Evolutionary conservation across 768 basidiomycete genomes (phyloP).

Genomic region (Boletus patriciae): DNA sequence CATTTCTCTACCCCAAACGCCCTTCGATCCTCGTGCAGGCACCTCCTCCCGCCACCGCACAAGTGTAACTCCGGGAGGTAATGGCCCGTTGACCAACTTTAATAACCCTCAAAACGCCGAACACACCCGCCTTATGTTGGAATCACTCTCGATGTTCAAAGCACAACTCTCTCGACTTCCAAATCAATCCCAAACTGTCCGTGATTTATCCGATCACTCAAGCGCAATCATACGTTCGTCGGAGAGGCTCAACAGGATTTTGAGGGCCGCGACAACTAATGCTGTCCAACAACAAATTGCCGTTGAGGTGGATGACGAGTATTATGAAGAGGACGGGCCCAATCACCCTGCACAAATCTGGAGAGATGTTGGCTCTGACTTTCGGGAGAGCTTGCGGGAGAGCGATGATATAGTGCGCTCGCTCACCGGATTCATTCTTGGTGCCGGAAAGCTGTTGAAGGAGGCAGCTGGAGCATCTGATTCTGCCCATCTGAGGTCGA

Average conservation of each 20-base stretch:
- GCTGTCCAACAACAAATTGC: constrained; percentile 76
- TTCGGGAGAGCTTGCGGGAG: constrained; percentile 65
- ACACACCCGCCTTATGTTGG: constrained; percentile 69
- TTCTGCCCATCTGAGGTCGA: constrained; percentile 45
- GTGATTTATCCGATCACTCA: constrained; percentile 61
- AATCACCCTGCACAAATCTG: constrained; percentile 57
- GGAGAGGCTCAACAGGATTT: constrained; percentile 63
- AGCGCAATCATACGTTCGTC: constrained; percentile 62
- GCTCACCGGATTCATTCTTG: constrained; percentile 74
- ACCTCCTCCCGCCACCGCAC: constrained; percentile 13
- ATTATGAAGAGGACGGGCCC: constrained; percentile 20
- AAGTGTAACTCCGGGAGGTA: constrained; percentile 19
- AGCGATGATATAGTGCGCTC: constrained; percentile 80
- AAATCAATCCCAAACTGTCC: constrained; percentile 41
- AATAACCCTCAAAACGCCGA: constrained; percentile 41
- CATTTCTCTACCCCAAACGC: constrained; percentile 16
- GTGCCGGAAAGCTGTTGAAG: constrained; percentile 66
- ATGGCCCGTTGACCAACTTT: constrained; percentile 10
- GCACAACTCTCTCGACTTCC: constrained; percentile 59
- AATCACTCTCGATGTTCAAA: constrained; percentile 71
- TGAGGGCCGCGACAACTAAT: constrained; percentile 53
- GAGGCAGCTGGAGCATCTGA: constrained; percentile 44
- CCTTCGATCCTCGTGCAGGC: constrained; percentile 15
- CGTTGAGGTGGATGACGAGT: constrained; percentile 62
- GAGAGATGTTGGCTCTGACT: constrained; percentile 68